Evolutionary conservation across 2,329 filamentous ascomycete species (phyloP).

Genomic region (Cladophialophora immunda): DNA sequence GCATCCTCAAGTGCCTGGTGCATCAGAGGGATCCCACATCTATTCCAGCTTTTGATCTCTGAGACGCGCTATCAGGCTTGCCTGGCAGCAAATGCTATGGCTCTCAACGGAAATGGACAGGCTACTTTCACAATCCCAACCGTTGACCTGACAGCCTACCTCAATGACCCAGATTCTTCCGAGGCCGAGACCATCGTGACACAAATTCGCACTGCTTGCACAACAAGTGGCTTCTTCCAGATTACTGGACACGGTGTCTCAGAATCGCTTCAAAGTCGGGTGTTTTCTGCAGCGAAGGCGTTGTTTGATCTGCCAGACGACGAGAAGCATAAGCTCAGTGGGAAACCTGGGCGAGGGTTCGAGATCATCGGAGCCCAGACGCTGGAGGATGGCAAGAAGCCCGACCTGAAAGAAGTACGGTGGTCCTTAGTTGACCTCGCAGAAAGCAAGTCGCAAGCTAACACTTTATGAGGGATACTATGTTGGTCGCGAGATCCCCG

Average conservation of each 20-base stretch:
- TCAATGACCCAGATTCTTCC: conserved; percentile 31
- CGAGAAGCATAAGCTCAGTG: conserved; percentile 35
- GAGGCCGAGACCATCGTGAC: conserved; percentile 42
- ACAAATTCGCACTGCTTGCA: conserved; percentile 54
- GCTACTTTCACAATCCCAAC: conserved; percentile 30
- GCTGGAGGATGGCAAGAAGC: conserved; percentile 40
- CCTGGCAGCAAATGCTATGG: background rate
- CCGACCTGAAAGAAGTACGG: conserved; percentile 45
- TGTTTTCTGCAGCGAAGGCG: conserved; percentile 53
- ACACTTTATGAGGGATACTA: conserved; percentile 39
- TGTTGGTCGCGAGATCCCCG: conserved; percentile 39
- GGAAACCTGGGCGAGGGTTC: conserved; percentile 40
- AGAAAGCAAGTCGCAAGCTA: background rate
- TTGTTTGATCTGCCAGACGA: conserved; percentile 57
- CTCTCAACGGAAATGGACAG: background rate
- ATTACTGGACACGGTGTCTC: conserved; percentile 60
- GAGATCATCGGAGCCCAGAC: conserved; percentile 43
- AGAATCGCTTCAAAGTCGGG: conserved; percentile 49
- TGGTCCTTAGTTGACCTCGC: conserved; percentile 33
- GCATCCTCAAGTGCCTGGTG: background rate
- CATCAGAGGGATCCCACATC: background rate
- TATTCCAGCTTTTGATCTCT: background rate
- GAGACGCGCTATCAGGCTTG: background rate
- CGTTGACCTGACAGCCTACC: conserved; percentile 38
- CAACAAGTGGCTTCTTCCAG: conserved; percentile 63